Conservation (phyloP, 2,329 filamentous ascomycete species). For the Tolypocladium ophioglossoides region DNA sequence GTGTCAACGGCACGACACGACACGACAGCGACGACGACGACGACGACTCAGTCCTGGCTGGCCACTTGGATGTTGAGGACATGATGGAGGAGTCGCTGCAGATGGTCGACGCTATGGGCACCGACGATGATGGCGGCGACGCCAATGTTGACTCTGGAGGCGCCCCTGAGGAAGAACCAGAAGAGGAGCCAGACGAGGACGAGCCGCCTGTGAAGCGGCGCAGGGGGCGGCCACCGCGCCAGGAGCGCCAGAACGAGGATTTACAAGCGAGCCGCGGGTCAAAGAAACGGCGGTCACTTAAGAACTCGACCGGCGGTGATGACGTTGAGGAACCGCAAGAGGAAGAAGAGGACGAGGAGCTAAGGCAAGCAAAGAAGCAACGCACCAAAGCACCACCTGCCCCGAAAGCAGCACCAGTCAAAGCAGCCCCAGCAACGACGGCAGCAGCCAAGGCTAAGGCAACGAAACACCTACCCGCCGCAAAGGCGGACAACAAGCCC, state of each 20-base stretch:
- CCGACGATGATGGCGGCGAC: constrained; percentile 5
- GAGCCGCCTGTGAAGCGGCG: constrained; percentile 5
- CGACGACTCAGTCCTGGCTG: constrained; percentile 11
- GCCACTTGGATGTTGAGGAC: constrained; percentile 17
- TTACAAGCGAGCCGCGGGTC: background rate
- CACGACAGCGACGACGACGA: constrained; percentile 18
- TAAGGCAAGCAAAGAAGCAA: constrained; percentile 14
- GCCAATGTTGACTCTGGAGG: background rate
- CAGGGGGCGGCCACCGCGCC: constrained; percentile 7
- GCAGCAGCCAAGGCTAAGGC: constrained; percentile 2
- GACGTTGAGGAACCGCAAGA: constrained; percentile 5
- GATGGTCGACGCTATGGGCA: constrained; percentile 24
- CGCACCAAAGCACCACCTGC: constrained; percentile 13
- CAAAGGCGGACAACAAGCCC: constrained; percentile 6
- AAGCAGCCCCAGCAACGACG: constrained; percentile 11
- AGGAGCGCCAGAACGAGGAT: constrained; percentile 1
- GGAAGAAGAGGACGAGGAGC: constrained; percentile 13
- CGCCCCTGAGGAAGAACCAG: constrained; percentile 7
- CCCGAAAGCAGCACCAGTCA: constrained; percentile 12
- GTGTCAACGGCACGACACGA: constrained; percentile 15
- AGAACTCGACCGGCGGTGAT: constrained; percentile 1
- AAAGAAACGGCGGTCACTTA: constrained; percentile 6
- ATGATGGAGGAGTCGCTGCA: constrained; percentile 31
- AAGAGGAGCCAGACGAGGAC: constrained; percentile 9
- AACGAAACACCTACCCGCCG: background rate